These are phyloP conservation scores for Lepidium africanum DNA, from an alignment of 345 rosid genomes.

Conservation along the genomic window DNA sequence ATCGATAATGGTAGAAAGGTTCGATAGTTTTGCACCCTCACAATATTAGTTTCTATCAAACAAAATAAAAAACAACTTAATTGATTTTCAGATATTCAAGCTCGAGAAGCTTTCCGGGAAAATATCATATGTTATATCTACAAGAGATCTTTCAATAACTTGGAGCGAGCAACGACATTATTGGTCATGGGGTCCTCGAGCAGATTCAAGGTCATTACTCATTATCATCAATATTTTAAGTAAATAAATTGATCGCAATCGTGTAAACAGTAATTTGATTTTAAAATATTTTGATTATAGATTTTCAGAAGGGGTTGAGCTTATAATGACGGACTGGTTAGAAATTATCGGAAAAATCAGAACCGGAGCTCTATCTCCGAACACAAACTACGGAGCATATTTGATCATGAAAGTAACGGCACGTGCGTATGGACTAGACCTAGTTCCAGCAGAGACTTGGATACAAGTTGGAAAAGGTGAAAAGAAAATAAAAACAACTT, in stretches of 20 bases:
- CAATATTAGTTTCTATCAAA: neutral
- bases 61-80: neutral
- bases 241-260: neutral
- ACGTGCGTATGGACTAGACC: conserved; percentile 46
- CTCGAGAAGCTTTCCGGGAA: conserved; percentile 55
- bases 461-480: conserved; percentile 20
- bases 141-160: conserved; percentile 64
- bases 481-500: neutral
- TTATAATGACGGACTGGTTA: conserved; percentile 35
- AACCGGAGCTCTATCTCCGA: conserved; percentile 31
- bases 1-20: conserved; percentile 50
- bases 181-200: conserved; percentile 51
- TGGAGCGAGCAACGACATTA: conserved; percentile 48
- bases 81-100: conserved; percentile 40
- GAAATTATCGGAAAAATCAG: conserved; percentile 37
- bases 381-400: conserved; percentile 48
- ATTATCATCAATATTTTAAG: neutral
- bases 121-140: conserved; percentile 44
- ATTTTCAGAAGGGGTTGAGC: conserved; percentile 37
- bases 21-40: neutral
- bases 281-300: conserved; percentile 2
- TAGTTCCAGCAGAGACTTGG: conserved; percentile 37
- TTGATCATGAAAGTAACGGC: conserved; percentile 32
- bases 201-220: conserved; percentile 53
- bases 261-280: neutral